Evolutionary conservation across 805 yeast genomes (phyloP).

Genomic region (Wickerhamomyces ciferrii): DNA sequence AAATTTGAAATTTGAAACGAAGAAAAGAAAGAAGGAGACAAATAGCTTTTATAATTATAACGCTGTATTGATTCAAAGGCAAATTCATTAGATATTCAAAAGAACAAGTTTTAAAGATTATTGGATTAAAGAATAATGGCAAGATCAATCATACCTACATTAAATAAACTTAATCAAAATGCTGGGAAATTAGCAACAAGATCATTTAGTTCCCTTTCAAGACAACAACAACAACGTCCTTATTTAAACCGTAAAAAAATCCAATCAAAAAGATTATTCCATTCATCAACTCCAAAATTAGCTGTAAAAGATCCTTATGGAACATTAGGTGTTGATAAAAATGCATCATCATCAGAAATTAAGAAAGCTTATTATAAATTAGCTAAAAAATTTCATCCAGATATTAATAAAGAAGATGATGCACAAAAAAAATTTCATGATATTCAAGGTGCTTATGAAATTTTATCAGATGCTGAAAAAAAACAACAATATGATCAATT

Average conservation of each 20-base stretch:
- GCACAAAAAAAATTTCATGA: slow-evolving; percentile 90
- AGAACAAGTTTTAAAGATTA: not conserved
- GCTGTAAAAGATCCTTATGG: slow-evolving; percentile 72
- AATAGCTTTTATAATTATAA: too few relatives aligned
- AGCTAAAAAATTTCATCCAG: slow-evolving; percentile 95
- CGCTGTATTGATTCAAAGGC: too few relatives aligned
- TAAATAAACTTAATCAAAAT: not conserved
- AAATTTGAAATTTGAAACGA: too few relatives aligned
- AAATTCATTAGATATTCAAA: not conserved
- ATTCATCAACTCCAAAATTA: slow-evolving; percentile 27
- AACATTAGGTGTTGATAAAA: slow-evolving; percentile 68
- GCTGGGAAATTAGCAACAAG: not conserved
- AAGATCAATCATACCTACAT: not conserved
- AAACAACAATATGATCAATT: slow-evolving; percentile 86
- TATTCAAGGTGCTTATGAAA: slow-evolving; percentile 91
- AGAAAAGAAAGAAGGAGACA: too few relatives aligned
- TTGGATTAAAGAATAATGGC: not conserved
- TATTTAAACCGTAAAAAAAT: not conserved
- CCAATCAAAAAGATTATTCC: slow-evolving; percentile 29
- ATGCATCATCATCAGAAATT: slow-evolving; percentile 76
- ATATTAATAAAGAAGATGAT: slow-evolving; percentile 84
- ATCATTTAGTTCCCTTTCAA: not conserved
- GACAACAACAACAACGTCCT: not conserved
- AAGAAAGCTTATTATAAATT: slow-evolving; percentile 91
- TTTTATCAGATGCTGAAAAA: slow-evolving; percentile 79